phyloP scores from a whole-genome alignment of 495 filamentous ascomycete genomes.

The Hypomontagnella monticulosa region DNA sequence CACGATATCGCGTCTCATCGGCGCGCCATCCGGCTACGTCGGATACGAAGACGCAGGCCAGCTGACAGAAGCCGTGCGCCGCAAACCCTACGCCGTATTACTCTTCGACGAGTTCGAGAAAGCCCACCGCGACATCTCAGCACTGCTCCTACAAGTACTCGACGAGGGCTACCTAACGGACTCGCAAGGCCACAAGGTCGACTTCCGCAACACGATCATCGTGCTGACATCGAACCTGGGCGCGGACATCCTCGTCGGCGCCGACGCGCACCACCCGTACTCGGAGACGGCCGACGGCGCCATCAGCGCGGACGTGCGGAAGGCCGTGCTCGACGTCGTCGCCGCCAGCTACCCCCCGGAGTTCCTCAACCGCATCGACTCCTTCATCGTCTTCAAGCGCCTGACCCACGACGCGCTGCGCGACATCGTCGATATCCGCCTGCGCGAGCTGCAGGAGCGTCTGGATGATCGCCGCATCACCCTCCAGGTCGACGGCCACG shows the following conservation, averaged over 20 bases:
- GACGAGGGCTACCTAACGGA: slow-evolving; percentile 98
- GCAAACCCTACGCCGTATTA: slow-evolving; percentile 95
- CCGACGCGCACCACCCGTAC: slow-evolving; percentile 64
- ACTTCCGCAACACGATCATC: slow-evolving; percentile 96
- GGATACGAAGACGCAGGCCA: slow-evolving; percentile 98
- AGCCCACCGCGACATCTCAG: slow-evolving; percentile 93
- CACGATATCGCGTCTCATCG: slow-evolving; percentile 91
- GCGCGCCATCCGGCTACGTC: slow-evolving; percentile 91
- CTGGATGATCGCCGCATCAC: slow-evolving; percentile 87
- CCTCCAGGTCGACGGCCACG: slow-evolving; percentile 73
- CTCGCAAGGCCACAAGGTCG: slow-evolving; percentile 92
- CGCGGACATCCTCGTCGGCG: slow-evolving; percentile 74
- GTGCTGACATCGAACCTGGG: slow-evolving; percentile 95
- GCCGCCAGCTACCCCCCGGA: slow-evolving; percentile 81
- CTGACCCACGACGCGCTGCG: slow-evolving; percentile 80
- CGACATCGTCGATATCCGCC: slow-evolving; percentile 92
- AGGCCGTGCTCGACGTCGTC: slow-evolving; percentile 91
- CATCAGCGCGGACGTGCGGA: slow-evolving; percentile 73
- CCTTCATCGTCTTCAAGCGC: slow-evolving; percentile 94
- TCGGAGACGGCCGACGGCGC: slow-evolving; percentile 69
- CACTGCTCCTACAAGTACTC: slow-evolving; percentile 92
- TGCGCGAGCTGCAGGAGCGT: slow-evolving; percentile 84
- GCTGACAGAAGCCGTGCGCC: slow-evolving; percentile 91
- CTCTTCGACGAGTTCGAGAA: slow-evolving; percentile 99
- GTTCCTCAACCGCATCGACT: slow-evolving; percentile 95